Evolutionary conservation across 805 yeast species (phyloP).

Genomic region (Metschnikowia aberdeeniae): DNA sequence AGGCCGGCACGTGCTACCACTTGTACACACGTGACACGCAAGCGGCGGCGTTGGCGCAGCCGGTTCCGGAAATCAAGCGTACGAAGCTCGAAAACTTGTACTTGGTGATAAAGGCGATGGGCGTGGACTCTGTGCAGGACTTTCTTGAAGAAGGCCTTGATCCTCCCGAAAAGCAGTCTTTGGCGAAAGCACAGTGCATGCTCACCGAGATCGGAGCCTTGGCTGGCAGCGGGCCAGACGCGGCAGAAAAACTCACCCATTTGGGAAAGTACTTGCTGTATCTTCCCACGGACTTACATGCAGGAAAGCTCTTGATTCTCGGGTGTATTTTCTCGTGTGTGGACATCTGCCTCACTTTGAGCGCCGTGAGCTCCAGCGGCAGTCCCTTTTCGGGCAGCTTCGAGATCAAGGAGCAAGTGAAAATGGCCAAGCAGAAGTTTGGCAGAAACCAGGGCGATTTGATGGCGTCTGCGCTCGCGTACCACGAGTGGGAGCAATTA

Average conservation of each 20-base stretch:
- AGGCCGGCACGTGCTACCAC: conserved; percentile 76
- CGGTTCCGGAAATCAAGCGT: conserved; percentile 85
- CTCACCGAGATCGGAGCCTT: conserved; percentile 75
- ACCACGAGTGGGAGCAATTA: conserved; percentile 43
- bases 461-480: conserved; percentile 60
- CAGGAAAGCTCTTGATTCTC: conserved; percentile 75
- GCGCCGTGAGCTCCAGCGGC: conserved; percentile 70
- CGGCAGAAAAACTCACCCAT: conserved; percentile 52
- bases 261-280: conserved; percentile 76
- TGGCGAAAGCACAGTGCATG: conserved; percentile 47
- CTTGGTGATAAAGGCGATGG: conserved; percentile 85
- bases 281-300: conserved; percentile 81
- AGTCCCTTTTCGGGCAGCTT: conserved; percentile 63
- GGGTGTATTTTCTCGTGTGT: conserved; percentile 83
- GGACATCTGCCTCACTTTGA: conserved; percentile 73
- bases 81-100: conserved; percentile 80
- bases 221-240: conserved; percentile 18
- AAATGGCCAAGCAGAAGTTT: conserved; percentile 37
- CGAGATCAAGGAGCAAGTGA: conserved; percentile 64
- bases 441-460: conserved; percentile 64
- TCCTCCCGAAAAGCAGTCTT: conserved; percentile 58
- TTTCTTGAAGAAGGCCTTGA: conserved; percentile 78
- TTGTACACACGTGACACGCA: conserved; percentile 62
- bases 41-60: conserved; percentile 58
- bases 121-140: conserved; percentile 61